A percentile compares a stretch with the other conserved stretches of the same genome.
Conservation (phyloP, 2,329 filamentous ascomycete genomes). For the Penicillium polonicum region DNA sequence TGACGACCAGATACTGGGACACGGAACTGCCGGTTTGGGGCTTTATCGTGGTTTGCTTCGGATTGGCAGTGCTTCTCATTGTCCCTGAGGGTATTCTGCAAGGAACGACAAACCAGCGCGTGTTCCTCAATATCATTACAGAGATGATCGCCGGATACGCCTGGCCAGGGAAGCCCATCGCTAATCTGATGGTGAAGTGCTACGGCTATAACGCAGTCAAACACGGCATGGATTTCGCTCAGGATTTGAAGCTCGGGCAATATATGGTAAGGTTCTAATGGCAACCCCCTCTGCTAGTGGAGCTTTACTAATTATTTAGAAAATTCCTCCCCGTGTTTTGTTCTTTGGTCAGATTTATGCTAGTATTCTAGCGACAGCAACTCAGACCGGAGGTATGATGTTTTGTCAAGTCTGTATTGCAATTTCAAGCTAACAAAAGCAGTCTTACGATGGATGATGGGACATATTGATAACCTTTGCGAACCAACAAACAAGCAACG, state of each 20-base stretch:
- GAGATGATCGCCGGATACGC: constrained; percentile 37
- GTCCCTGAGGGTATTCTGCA: constrained; percentile 42
- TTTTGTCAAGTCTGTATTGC: not conserved
- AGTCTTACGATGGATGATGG: constrained; percentile 36
- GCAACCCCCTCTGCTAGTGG: too few species aligned
- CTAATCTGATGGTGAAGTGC: constrained; percentile 37
- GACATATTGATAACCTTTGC: constrained; percentile 31
- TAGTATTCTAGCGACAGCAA: constrained; percentile 33
- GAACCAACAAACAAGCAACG: constrained; percentile 31
- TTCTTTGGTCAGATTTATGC: constrained; percentile 38
- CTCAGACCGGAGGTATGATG: constrained; percentile 33
- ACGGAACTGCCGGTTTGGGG: constrained; percentile 43
- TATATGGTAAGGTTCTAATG: constrained; percentile 26
- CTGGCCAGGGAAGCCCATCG: constrained; percentile 37
- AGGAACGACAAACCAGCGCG: constrained; percentile 32
- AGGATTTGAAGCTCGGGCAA: constrained; percentile 35
- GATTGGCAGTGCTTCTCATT: constrained; percentile 41
- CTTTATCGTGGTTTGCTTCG: constrained; percentile 38
- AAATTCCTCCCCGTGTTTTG: constrained; percentile 34
- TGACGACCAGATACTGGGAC: constrained; percentile 34
- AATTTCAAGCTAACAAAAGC: constrained; percentile 1
- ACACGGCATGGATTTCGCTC: constrained; percentile 35
- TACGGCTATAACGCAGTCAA: constrained; percentile 38
- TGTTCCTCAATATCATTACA: constrained; percentile 35
- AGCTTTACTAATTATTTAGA: constrained; percentile 6